Base-by-base conservation (phyloP, 225 moss, liverwort and hornwort species). In the Pseudoscleropodium purum region DNA sequence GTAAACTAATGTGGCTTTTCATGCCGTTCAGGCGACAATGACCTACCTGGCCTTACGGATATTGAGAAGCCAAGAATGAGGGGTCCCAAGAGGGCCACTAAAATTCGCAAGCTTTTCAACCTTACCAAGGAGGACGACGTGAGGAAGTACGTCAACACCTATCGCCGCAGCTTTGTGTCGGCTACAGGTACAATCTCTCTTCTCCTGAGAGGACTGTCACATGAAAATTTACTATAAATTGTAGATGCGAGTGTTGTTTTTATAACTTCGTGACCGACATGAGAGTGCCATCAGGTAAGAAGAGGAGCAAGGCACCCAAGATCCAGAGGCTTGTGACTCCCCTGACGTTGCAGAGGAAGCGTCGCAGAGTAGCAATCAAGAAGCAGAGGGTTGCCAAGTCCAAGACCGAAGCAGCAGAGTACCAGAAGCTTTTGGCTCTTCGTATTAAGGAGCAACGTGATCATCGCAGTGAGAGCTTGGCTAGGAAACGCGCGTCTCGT, bases 251-350 rank as follows among this genome's bases (percentile, higher is more conserved):
- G 51, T 36, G 52, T 37, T 66, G 6, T 63, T n/a, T 26, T 2
- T 47, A 8, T 37, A 16, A 5, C 27, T 29, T 7, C 7, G 29
- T 49, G 36, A 73, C 82, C 73, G 14, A 82, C 74, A 11, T 52
- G 9, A 25, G 52, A 17, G 25, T 52, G 82, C 13, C 37, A 36
- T 51, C 93, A 98, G 97, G 98, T 72, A 96, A 98, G 92, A 98
- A 98, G 92, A 93, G 95, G 85, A 97, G 96, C 93, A 98, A 98
- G 93, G 98, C 98, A 39, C 98, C 97, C 11, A 98, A 98, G 89
- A 98, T 98, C 84, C 98, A 97, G 91, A 95, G 98, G 90, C 94
- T 98, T 39, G 97, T 98, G 41, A 98, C 97, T 43, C 98, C 98
- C 27, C 88, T 96, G 65, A 98, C 96, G 3, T 93, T 98, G 79